Evolutionary conservation across 257 asterid genomes (phyloP), one percentile per base, ranked within the genome.

Genomic region (Plantago major): DNA sequence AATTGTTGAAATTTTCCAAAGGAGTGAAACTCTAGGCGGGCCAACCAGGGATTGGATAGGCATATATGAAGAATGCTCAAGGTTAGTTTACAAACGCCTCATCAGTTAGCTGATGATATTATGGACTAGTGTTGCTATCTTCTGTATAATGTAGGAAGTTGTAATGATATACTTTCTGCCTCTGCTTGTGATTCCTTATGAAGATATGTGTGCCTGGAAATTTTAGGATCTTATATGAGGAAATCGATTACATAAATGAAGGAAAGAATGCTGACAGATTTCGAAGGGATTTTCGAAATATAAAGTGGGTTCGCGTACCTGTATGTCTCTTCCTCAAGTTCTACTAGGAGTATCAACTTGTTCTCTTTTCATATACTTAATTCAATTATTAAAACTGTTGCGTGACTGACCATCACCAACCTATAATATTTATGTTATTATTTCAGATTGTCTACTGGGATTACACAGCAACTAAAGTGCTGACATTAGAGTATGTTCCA

Each of bases 251-350:
- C n/a, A n/a, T n/a, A n/a, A n/a, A n/a, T n/a, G n/a, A n/a, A n/a
- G n/a, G n/a, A n/a, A n/a, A n/a, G n/a, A n/a, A n/a, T n/a, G n/a
- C n/a, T n/a, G n/a, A 92, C 71, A 84, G 85, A 62, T 92, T 92
- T 55, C 91, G 96, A 44, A 85, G 99, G 50, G 99, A 92, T 76
- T 92, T 92, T 71, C 84, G 99, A 63, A 92, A 92, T 74, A 73
- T 83, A 70, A 92, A 92, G 89, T 92, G 99, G 99, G 96, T 89
- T 69, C 88, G 99, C 60, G 89, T 89, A 42, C 99, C 99, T 75
- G 99, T 92, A 92, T 68, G 99, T 84, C 70, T 80, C 84, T 71
- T 53, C 58, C 71, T 47, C 10, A 63, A 74, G 42, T 44, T 16
- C 71, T 57, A 44, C 56, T 52, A 26, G 26, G 49, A 52, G 62